Percentiles rank a stretch among this genome's conserved stretches.
Evolutionary conservation across 371 early-diverging fungal genomes (phyloP).

Genomic region (Saksenaea vasiformis): DNA sequence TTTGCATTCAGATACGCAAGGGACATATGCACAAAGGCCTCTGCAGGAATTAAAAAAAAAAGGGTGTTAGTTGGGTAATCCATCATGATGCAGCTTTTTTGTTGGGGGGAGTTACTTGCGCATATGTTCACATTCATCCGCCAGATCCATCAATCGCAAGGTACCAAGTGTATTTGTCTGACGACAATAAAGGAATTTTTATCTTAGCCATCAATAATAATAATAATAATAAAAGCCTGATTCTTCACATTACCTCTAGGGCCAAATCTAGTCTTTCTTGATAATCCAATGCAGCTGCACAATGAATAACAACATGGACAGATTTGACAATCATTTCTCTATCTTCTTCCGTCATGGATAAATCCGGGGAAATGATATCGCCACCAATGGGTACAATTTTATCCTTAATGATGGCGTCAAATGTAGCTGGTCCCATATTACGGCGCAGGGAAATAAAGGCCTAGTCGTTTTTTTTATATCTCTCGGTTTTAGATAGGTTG

Average conservation of each 20-base stretch:
- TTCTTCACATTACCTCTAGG: constrained; percentile 47
- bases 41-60: constrained; percentile 15
- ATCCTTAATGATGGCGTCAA: constrained; percentile 45
- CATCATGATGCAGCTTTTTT: not conserved
- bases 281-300: constrained; percentile 67
- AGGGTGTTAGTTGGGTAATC: not conserved
- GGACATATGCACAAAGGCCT: constrained; percentile 52
- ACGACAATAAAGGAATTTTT: not conserved
- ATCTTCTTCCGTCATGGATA: constrained; percentile 55
- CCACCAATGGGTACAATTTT: constrained; percentile 63
- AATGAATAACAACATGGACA: constrained; percentile 59
- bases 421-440: constrained; percentile 33
- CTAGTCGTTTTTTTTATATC: constrained; percentile 11
- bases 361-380: constrained; percentile 57
- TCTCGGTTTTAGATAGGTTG: not conserved
- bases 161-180: constrained; percentile 66
- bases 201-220: too few species aligned
- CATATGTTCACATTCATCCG: constrained; percentile 55
- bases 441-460: constrained; percentile 43
- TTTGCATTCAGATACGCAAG: constrained; percentile 47
- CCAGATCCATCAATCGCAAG: constrained; percentile 60
- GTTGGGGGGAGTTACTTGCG: constrained; percentile 27
- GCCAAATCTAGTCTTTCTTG: constrained; percentile 62
- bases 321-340: constrained; percentile 46
- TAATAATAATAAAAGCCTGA: too few species aligned